Evolutionary conservation across 2,329 filamentous ascomycete genomes (phyloP).

Genomic region (Stagonosporopsis rhizophila): DNA sequence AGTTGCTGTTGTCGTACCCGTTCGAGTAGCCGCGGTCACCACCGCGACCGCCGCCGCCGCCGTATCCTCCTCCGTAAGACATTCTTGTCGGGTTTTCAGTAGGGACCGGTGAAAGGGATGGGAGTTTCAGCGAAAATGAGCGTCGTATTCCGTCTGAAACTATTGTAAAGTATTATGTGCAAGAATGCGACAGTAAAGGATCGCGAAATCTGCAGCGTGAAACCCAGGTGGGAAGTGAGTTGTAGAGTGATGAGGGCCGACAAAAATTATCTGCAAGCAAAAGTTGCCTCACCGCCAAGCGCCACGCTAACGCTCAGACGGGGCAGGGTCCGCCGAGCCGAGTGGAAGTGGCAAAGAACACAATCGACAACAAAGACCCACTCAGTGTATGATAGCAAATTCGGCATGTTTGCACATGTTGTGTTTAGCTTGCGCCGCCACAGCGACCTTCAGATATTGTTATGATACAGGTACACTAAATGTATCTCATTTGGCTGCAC

Average conservation of each 20-base stretch:
- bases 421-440: neutral
- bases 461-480: neutral
- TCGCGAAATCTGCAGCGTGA: slow-evolving; percentile 33
- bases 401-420: neutral
- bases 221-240: slow-evolving; percentile 28
- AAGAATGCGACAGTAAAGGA: slow-evolving; percentile 34
- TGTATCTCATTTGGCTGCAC: neutral
- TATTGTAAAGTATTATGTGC: slow-evolving; percentile 25
- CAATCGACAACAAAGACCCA: slow-evolving; percentile 22
- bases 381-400: neutral
- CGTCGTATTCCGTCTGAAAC: slow-evolving; percentile 24
- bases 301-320: slow-evolving; percentile 23
- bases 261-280: slow-evolving; percentile 28
- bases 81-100: slow-evolving; percentile 58
- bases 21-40: slow-evolving; percentile 61
- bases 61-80: slow-evolving; percentile 68
- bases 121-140: slow-evolving; percentile 35
- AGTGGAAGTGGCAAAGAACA: slow-evolving; percentile 20
- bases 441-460: neutral
- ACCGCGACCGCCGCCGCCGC: slow-evolving; percentile 58
- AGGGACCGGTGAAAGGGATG: slow-evolving; percentile 40
- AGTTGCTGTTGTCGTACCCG: slow-evolving; percentile 57
- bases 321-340: slow-evolving; percentile 18
- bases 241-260: slow-evolving; percentile 19
- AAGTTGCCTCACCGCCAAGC: slow-evolving; percentile 27